Evolutionary conservation across 768 basidiomycete genomes (phyloP), one percentile per base, ranked within the genome.

Genomic region (Suillus discolor): DNA sequence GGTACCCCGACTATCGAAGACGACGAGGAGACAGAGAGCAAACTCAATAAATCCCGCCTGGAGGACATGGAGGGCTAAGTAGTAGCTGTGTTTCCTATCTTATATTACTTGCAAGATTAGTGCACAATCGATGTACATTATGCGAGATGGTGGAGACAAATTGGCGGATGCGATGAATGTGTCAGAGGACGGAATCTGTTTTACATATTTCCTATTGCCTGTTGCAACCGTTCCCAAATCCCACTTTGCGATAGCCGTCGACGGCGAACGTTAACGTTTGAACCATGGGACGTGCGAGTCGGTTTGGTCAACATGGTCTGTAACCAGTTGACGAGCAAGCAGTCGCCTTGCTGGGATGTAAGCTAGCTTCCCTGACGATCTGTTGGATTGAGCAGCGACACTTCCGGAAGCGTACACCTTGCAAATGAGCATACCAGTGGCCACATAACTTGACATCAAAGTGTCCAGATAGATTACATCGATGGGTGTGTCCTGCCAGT

Each of bases 11-110:
- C 63, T 2, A 67, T 72, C 7, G 80, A 76, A 28, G 82, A 83
- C 20, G 84, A 82, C 20, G 81, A 76, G 31, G 84, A 82, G 31
- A 70, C 57, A 18, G 73, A 71, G 18, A 66, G 69, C 36, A 64
- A 69, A 38, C 68, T 82, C 25, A 77, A 80, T 68, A 83, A 82
- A 73, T 74, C 73, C 47, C 74, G 76, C 53, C 77, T 87, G 63
- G 84, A 81, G 47, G 86, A 88, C 54, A 83, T 79, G 64, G 87
- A 88, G 67, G 87, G 85, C 38, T 86, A 74, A 77, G 25, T 71
- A 67, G 36, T 42, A 4, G 62, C 62, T 45, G n/a, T n/a, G 38
- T 49, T 45, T 44, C 23, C 25, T 11, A 18, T 23, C 28, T 16
- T 8, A 57, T 55, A 63, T 61, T 63, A 67, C 49, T 61, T 62